Evolutionary conservation across 23 red algal species (phyloP), one percentile per base, ranked within the genome.

Genomic region (Gracilaria domingensis): DNA sequence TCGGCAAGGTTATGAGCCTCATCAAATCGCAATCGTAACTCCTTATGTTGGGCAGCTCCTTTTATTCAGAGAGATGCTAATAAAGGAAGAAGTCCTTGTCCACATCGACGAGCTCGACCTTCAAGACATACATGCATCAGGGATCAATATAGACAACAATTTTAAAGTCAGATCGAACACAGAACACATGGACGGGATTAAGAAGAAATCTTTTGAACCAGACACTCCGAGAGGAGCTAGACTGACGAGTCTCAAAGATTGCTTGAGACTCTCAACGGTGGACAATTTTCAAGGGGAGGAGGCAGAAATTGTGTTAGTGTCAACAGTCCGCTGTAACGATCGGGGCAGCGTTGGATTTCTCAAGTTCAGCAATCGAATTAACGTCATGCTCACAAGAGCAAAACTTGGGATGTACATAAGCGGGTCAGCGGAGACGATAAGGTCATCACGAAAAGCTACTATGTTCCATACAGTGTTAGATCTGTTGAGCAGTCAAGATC

Each of bases 231-330:
- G 24, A 67, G 33, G 33, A 36, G 62, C 62, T 2, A 67, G 33
- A 25, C 62, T 67, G 32, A 32, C 62, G 33, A 67, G 62, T 17
- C 62, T 67, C 62, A 67, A 67, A 21, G 39, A 76, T 23, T 75
- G 66, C 25, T 34, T 93, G 14, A 53, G 79, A 60, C 45, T 93
- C 16, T 66, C 90, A 16, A 93, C 79, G 0, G 80, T 93, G 17
- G 90, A 93, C 54, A 93, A 93, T 48, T 93, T 79, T 59, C 90
- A 93, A 32, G 90, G 90, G 4, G 81, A 93, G 36, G 90, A 93
- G 44, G 79, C 50, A 7, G 67, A 93, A 38, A 77, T 93, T 7
- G 56, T 93, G 21, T 66, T 93, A 42, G 81, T 72, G 12, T 85
- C 80, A 28, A 57, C 79, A 59, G 90, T 93, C 14, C 90, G 90